phyloP scores from a whole-genome alignment of 1,284 basidiomycete species.

The Ceratobasidium sp. region DNA sequence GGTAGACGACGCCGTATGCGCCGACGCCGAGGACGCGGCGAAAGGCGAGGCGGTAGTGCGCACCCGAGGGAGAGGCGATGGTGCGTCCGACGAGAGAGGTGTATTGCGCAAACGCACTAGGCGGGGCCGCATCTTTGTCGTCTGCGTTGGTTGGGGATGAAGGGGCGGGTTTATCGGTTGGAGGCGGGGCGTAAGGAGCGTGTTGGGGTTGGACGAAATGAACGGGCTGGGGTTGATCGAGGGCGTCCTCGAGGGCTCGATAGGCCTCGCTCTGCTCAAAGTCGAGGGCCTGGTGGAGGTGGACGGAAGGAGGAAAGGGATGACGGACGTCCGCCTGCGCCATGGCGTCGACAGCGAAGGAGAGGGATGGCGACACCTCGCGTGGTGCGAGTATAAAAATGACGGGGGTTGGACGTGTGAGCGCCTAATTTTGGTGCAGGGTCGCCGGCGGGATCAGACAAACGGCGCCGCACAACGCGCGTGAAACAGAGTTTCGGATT shows the following conservation, averaged over 20 bases:
- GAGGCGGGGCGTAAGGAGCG: background rate
- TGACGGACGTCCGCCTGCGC: conserved; percentile 18
- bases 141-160: background rate
- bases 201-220: conserved; percentile 26
- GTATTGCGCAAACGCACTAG: conserved; percentile 31
- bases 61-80: conserved; percentile 29
- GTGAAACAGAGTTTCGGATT: conserved; percentile 1
- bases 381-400: conserved; percentile 16
- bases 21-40: conserved; percentile 91
- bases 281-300: background rate
- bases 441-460: conserved; percentile 7
- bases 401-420: conserved; percentile 2
- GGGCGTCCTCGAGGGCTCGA: background rate
- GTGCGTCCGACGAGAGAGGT: conserved; percentile 33
- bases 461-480: conserved; percentile 1
- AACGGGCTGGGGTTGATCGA: conserved; percentile 23
- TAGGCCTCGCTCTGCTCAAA: conserved; percentile 17
- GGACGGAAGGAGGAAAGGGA: background rate
- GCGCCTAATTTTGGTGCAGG: background rate
- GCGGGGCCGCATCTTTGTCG: background rate
- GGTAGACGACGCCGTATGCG: conserved; percentile 96
- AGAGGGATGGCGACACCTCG: background rate
- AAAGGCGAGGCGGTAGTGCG: conserved; percentile 72
- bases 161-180: too few relatives aligned
- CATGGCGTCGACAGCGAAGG: conserved; percentile 8